Evolutionary conservation across 768 basidiomycete genomes (phyloP), one percentile per base, ranked within the genome.

Genomic region (Ephemerocybe angulata): DNA sequence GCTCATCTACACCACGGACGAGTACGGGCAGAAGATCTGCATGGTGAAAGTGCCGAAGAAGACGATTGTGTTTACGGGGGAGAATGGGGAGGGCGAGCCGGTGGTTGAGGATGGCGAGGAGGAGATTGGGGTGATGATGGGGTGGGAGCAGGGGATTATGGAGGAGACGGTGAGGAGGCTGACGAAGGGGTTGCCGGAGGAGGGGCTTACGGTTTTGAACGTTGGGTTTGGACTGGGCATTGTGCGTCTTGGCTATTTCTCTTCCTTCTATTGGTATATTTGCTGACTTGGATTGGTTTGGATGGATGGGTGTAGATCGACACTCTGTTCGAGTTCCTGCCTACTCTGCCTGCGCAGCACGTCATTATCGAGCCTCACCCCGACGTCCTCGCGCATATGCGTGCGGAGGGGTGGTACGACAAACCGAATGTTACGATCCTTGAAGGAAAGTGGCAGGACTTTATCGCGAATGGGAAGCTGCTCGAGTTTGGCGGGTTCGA

Each of bases 111-210:
- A 76, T 15, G 84, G 76, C 13, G 84, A 83, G 27, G 86, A 87
- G 59, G 88, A 93, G 56, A 82, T 95, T n/a, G 93, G 93, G 12
- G 96, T 99, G 4, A 99, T 99, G 97, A 99, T 99, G 97, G 93
- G 94, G 1, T 99, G 97, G 97, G 97, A 99, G 69, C 71, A 73
- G 42, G 79, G 72, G 7, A 91, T 98, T 63, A 98, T 98, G 97
- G 67, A 76, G 55, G 78, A 84, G 62, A 96, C 94, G 4, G 93
- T 92, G 19, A 67, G 77, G 52, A 69, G 72, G 50, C 75, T 98
- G 58, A 86, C 84, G 57, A 63, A 64, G 13, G 75, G 67, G 51
- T 83, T 87, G 61, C 74, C 69, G 0, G 60, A 69, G 27, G 74
- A 79, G 38, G 38, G 38, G 5, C 72, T 94, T 28, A 86, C 79